Percentiles rank a stretch among this genome's conserved stretches.
phyloP scores from a whole-genome alignment of 2,329 filamentous ascomycete species.

The Cladophialophora psammophila region DNA sequence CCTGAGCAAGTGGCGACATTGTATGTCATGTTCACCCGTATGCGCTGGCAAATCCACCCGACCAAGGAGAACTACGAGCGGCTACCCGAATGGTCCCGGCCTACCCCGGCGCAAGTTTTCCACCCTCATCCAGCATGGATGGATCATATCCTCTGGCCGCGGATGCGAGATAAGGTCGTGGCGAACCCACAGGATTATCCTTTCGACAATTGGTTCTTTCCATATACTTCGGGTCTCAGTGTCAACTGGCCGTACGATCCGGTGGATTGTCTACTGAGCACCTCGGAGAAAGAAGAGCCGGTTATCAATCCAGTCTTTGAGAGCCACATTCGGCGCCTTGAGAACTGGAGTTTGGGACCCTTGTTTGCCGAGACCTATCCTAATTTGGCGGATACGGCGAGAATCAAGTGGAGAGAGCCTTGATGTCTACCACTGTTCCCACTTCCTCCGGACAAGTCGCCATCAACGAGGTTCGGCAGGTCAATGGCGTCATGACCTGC shows the following conservation, averaged over 20 bases:
- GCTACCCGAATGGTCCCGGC: slow-evolving; percentile 75
- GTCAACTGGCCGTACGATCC: slow-evolving; percentile 87
- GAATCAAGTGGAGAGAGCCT: slow-evolving; percentile 42
- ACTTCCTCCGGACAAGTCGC: too few species aligned
- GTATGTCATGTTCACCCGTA: slow-evolving; percentile 85
- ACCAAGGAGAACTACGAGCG: slow-evolving; percentile 80
- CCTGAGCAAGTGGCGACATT: slow-evolving; percentile 83
- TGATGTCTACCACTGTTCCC: too few species aligned
- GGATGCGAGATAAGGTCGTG: slow-evolving; percentile 73
- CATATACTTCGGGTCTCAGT: slow-evolving; percentile 76
- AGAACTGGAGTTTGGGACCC: slow-evolving; percentile 82
- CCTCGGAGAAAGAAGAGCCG: slow-evolving; percentile 64
- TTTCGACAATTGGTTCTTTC: slow-evolving; percentile 84
- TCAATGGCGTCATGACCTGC: too few species aligned
- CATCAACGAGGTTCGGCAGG: too few species aligned
- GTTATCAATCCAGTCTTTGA: slow-evolving; percentile 89
- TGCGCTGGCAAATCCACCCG: slow-evolving; percentile 84
- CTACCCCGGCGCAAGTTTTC: slow-evolving; percentile 70
- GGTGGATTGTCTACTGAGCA: slow-evolving; percentile 70
- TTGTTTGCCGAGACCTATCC: slow-evolving; percentile 73
- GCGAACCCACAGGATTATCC: slow-evolving; percentile 63
- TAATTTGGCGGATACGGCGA: slow-evolving; percentile 53
- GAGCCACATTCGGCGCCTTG: slow-evolving; percentile 73
- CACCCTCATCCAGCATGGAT: slow-evolving; percentile 79
- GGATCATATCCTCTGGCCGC: slow-evolving; percentile 81